Conservation (phyloP, 495 filamentous ascomycete species). For the Neurospora intermedia region DNA sequence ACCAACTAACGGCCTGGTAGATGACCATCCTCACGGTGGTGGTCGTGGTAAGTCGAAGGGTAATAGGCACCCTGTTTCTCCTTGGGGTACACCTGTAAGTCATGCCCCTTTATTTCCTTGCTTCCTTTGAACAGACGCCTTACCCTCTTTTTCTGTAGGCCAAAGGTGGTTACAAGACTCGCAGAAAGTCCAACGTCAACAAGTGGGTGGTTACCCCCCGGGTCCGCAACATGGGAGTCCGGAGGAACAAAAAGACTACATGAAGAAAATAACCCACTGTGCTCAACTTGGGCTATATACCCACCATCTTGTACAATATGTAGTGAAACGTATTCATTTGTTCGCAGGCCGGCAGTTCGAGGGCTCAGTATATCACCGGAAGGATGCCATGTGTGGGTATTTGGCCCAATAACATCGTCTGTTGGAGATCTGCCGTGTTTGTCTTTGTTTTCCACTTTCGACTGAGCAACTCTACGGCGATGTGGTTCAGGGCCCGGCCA, state of each 20-base stretch:
- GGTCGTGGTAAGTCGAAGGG: slow-evolving; percentile 98
- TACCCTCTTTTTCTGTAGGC: slow-evolving; percentile 42
- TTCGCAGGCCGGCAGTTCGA: not conserved
- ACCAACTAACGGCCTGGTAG: slow-evolving; percentile 28
- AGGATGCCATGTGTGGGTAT: not conserved
- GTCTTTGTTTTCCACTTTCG: not conserved
- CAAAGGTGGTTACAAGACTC: slow-evolving; percentile 95
- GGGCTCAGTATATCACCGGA: not conserved
- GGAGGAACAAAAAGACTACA: slow-evolving; percentile 38
- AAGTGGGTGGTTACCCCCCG: slow-evolving; percentile 69
- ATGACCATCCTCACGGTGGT: slow-evolving; percentile 96
- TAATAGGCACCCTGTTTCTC: slow-evolving; percentile 85
- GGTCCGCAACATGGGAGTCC: slow-evolving; percentile 67
- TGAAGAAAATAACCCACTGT: slow-evolving; percentile 8
- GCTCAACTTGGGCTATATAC: slow-evolving; percentile 7
- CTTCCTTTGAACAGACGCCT: slow-evolving; percentile 15
- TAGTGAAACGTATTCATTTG: slow-evolving; percentile 12
- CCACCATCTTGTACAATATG: slow-evolving; percentile 23
- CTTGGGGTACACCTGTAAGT: slow-evolving; percentile 91
- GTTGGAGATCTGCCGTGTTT: not conserved
- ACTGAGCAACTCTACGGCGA: not conserved
- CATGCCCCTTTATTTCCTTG: not conserved
- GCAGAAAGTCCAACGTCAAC: slow-evolving; percentile 62
- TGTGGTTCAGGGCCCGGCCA: not conserved
- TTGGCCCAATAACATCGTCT: not conserved